A percentile compares a stretch with the other conserved stretches of the same genome.
Conservation (phyloP, 257 asterid species). For the Przewalskia tangutica region DNA sequence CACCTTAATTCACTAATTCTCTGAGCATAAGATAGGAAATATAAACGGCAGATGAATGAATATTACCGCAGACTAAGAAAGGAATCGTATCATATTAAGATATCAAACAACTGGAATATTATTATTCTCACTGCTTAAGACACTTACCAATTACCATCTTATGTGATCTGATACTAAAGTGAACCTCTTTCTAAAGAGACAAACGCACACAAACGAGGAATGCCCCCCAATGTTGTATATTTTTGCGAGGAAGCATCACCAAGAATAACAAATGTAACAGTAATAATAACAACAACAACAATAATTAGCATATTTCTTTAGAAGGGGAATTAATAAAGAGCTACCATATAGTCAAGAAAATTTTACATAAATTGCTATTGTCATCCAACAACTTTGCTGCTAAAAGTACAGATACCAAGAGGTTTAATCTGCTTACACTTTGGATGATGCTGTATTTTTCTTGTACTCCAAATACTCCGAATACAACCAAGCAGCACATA, state of each 20-base stretch:
- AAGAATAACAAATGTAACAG: not conserved
- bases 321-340: not conserved
- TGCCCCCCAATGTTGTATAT: not conserved
- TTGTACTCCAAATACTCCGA: constrained; percentile 67
- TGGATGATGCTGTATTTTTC: constrained; percentile 30
- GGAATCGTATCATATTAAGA: not conserved
- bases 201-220: not conserved
- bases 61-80: not conserved
- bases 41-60: not conserved
- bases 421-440: constrained; percentile 27
- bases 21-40: not conserved
- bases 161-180: not conserved
- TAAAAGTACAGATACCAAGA: not conserved
- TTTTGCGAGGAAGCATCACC: not conserved
- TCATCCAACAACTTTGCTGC: not conserved
- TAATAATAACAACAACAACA: not conserved
- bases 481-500: constrained; percentile 74
- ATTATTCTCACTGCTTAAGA: not conserved
- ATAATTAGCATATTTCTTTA: not conserved
- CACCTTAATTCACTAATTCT: not conserved
- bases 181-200: not conserved
- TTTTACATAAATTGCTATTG: not conserved
- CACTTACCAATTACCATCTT: not conserved
- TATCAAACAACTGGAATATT: not conserved
- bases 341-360: not conserved